Base-by-base conservation (phyloP, 495 filamentous ascomycete genomes). In the Pseudomonodictys pantanalensis region DNA sequence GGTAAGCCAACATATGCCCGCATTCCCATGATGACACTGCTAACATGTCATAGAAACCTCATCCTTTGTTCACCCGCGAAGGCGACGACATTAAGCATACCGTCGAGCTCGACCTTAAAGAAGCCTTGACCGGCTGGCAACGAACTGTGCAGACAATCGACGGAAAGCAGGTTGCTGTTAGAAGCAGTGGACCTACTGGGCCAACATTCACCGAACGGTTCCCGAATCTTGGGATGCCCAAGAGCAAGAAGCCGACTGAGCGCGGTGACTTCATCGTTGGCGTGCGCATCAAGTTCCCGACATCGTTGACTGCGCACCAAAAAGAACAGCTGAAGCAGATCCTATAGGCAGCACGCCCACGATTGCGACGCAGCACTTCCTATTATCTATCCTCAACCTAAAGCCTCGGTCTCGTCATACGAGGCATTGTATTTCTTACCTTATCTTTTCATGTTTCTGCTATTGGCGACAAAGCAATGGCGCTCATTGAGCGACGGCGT, bases 61-160 rank as follows among this genome's bases (percentile, higher is more conserved):
- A 97, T 67, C 83, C 88, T 0, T 75, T 85, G 52, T 96, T 89
- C 78, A 84, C 78, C 52, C 90, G 95, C 49, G 84, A 91, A 29
- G 91, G 89, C 54, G 92, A 97, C 72, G 86, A 97, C 73, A 78
- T 98, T 15, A 73, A 86, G 47, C 81, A 84, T 52, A 86, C 80
- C 0, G 77, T 97, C 65, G 85, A 92, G 1, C 74, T 98, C 11
- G 84, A 84, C 33, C 81, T 98, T n/a, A 97, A 96, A 70, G 93
- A 97, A 76, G 90, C 93, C n/a, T 77, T 98, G 22, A 96, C 92
- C 0, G 93, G 93, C 53, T 98, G 93, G 93, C 83, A 84, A 60
- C 85, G 88, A 30, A 92, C 89, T 33, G 80, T 98, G 17, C 83
- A 83, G n/a, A 98, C 95, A 9, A 97, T 98, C 57, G 93, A 97